Evolutionary conservation across 2,329 filamentous ascomycete species (phyloP).

Genomic region (Paramyrothecium sp.): DNA sequence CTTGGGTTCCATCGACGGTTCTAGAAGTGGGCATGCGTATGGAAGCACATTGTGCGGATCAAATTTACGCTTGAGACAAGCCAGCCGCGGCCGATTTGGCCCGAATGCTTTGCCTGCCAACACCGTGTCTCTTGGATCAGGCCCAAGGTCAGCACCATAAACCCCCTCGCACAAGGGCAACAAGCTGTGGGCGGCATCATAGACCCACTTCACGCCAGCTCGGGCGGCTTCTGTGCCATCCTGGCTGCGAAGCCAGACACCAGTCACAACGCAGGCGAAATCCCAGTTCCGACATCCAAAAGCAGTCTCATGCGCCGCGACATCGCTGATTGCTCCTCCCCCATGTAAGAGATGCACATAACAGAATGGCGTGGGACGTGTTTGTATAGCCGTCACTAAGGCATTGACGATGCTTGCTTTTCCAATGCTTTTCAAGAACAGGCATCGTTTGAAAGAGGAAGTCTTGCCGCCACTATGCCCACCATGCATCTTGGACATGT

Average conservation of each 20-base stretch:
- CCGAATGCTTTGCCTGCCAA: slow-evolving; percentile 58
- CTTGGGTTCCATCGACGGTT: slow-evolving; percentile 30
- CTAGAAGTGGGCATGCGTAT: slow-evolving; percentile 54
- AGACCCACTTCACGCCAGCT: slow-evolving; percentile 52
- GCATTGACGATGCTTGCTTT: slow-evolving; percentile 23
- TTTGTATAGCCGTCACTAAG: slow-evolving; percentile 44
- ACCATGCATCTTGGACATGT: slow-evolving; percentile 58
- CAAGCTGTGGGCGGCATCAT: slow-evolving; percentile 44
- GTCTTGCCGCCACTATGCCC: slow-evolving; percentile 58
- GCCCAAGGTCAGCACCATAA: slow-evolving; percentile 63
- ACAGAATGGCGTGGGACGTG: slow-evolving; percentile 50
- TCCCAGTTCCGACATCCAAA: slow-evolving; percentile 65
- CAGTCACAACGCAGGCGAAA: slow-evolving; percentile 63
- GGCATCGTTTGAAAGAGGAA: slow-evolving; percentile 62
- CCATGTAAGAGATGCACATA: slow-evolving; percentile 64
- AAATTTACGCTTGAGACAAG: slow-evolving; percentile 44
- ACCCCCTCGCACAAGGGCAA: slow-evolving; percentile 48
- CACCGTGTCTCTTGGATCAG: slow-evolving; percentile 53
- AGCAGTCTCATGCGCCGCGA: slow-evolving; percentile 45
- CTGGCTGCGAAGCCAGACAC: slow-evolving; percentile 56
- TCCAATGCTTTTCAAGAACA: slow-evolving; percentile 55
- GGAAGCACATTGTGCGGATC: slow-evolving; percentile 52
- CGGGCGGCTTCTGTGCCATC: slow-evolving; percentile 41
- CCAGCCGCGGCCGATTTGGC: slow-evolving; percentile 46
- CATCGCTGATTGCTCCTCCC: slow-evolving; percentile 48